Evolutionary conservation across 768 basidiomycete genomes (phyloP).

Genomic region (Suillus hirtellus): DNA sequence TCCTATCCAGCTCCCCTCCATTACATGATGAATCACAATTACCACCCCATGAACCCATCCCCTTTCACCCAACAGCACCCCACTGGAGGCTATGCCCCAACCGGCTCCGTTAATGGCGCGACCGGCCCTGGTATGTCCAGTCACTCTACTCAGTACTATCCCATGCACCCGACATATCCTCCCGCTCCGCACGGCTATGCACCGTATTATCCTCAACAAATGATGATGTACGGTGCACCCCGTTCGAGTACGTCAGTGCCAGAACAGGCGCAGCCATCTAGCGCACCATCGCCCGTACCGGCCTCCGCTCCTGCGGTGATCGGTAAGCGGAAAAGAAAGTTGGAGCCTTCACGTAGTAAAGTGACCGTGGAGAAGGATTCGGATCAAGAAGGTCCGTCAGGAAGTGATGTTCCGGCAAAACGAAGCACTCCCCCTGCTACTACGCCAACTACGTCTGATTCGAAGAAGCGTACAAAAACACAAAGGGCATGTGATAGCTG

Average conservation of each 20-base stretch:
- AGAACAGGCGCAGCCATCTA: constrained; percentile 34
- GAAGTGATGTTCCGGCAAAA: constrained; percentile 42
- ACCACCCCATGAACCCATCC: constrained; percentile 57
- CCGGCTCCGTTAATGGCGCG: constrained; percentile 39
- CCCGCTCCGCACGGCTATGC: constrained; percentile 44
- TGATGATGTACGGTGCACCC: constrained; percentile 66
- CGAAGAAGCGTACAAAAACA: constrained; percentile 90
- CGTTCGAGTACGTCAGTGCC: constrained; percentile 38
- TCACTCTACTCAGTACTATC: constrained; percentile 52
- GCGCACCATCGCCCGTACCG: constrained; percentile 34
- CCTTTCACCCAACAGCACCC: constrained; percentile 43
- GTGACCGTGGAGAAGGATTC: constrained; percentile 47
- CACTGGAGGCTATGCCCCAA: constrained; percentile 36
- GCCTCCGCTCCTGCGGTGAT: constrained; percentile 32
- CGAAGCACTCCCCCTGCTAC: constrained; percentile 31
- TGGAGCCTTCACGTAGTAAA: constrained; percentile 38
- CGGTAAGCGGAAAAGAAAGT: constrained; percentile 68
- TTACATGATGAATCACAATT: constrained; percentile 70
- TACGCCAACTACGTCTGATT: constrained; percentile 44
- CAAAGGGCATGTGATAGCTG: constrained; percentile 92
- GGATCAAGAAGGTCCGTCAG: constrained; percentile 63
- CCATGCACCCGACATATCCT: constrained; percentile 55
- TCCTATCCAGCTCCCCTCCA: constrained; percentile 57
- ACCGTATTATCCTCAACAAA: constrained; percentile 57
- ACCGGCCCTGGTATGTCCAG: constrained; percentile 40